Percentiles rank a stretch among this genome's conserved stretches.
These are phyloP conservation scores for Sanghuangporus baumii DNA, from an alignment of 1,284 basidiomycete genomes.

Conservation along the genomic window DNA sequence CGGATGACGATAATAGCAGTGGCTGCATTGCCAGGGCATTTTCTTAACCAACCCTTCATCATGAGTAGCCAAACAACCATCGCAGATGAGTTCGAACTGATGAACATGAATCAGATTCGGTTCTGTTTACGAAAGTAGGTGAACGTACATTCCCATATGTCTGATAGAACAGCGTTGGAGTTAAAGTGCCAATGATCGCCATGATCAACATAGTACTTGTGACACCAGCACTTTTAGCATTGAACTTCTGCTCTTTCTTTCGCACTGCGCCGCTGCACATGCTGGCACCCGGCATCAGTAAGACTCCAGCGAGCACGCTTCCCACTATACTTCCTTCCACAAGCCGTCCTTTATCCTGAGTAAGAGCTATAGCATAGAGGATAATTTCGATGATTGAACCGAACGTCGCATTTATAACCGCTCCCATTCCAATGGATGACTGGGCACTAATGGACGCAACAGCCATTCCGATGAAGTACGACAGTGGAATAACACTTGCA, in stretches of 20 bases:
- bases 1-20: conserved; percentile 94
- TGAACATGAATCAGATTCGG: conserved; percentile 15
- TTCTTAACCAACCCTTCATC: conserved; percentile 26
- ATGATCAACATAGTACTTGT: conserved; percentile 99
- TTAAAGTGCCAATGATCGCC: conserved; percentile 96
- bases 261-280: conserved; percentile 94
- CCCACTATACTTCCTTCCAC: conserved; percentile 98
- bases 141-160: conserved; percentile 90
- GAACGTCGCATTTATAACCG: conserved; percentile 99
- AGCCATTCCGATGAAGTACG: conserved; percentile 99
- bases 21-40: conserved; percentile 79
- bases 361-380: conserved; percentile 87
- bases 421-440: conserved; percentile 98
- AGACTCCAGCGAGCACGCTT: conserved; percentile 88
- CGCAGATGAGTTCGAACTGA: conserved; percentile 91
- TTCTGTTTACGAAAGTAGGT: conserved; percentile 2
- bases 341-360: conserved; percentile 84
- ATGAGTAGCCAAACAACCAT: conserved; percentile 69
- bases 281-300: conserved; percentile 94
- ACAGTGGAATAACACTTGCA: conserved; percentile 92
- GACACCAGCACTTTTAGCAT: conserved; percentile 96
- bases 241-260: conserved; percentile 96
- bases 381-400: conserved; percentile 98
- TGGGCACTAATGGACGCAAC: conserved; percentile 98
- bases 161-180: conserved; percentile 97